Evolutionary conservation across 345 rosid species (phyloP), one percentile per base, ranked within the genome.

Genomic region (Excoecaria agallocha): DNA sequence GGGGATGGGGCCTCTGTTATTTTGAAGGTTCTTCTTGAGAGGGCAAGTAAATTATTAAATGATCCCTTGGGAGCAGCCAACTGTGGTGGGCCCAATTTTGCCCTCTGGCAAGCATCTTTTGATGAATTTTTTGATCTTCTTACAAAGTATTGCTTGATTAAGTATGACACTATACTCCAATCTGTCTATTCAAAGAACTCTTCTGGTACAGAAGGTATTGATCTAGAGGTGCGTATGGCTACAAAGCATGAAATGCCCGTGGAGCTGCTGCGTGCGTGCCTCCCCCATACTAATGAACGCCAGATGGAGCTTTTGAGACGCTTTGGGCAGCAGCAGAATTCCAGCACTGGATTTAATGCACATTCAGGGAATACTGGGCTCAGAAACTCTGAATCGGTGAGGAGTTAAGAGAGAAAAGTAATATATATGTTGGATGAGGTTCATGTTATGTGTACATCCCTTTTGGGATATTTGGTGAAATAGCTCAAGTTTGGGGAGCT

Each of bases 91-190:
- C 84, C 93, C 0, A 93, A 86, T 71, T 90, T 83, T 78, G 83
- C 86, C 12, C 91, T 96, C 45, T 96, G 98, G 99, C 89, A 92
- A 79, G 98, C 98, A 11, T 93, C 99, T 5, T 96, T 96, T 81
- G 88, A 90, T 78, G 97, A 93, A 65, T 96, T 91, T 74, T 96
- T 96, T 69, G 77, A 80, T 0, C 94, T 93, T 65, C 92, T 96
- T 69, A 91, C 97, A 4, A 93, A 91, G 84, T 96, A 96, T 79
- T 96, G 99, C 83, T 81, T 85, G 80, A 85, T 87, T 52, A 96
- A 96, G 76, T 96, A 96, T 41, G 97, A 96, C 62, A 87, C 95
- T 0, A 93, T 96, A 51, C 77, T 77, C 77, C 90, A 86, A n/a
- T 83, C 95, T 59, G 79, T 84, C 12, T 78, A 81, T 77, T 74